Evolutionary conservation across 1,284 basidiomycete species (phyloP).

Genomic region (Pseudozyma pruni): DNA sequence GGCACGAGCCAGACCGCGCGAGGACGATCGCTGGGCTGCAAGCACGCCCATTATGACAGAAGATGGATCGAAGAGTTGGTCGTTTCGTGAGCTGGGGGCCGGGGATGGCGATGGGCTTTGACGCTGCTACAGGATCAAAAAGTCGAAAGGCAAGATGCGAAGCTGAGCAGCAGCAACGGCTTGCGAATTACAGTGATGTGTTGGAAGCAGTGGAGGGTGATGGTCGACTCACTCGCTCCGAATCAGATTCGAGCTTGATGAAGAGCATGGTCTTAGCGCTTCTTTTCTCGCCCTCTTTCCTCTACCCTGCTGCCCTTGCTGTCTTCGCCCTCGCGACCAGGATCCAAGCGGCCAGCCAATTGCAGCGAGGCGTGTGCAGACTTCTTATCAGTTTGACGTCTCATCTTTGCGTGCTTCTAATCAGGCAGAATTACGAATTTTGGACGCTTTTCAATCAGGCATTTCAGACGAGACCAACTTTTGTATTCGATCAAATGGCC

Average conservation of each 20-base stretch:
- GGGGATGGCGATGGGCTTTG: conserved; percentile 1
- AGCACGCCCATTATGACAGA: conserved; percentile 34
- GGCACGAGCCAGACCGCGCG: conserved; percentile 39
- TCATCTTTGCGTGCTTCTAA: conserved; percentile 5
- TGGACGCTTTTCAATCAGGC: neutral
- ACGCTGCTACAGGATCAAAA: no score
- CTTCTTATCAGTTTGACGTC: conserved; percentile 34
- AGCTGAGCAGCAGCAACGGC: no score
- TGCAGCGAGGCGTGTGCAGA: neutral
- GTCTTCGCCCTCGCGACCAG: conserved; percentile 21
- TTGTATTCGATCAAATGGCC: no score
- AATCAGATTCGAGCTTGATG: neutral
- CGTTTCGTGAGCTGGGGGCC: neutral
- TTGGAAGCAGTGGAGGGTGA: neutral
- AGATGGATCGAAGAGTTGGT: neutral
- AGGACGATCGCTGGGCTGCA: conserved; percentile 40
- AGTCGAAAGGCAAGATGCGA: no score
- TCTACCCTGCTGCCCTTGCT: conserved; percentile 3
- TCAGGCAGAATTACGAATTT: neutral
- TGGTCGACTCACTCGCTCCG: conserved; percentile 1
- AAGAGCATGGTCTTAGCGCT: no score
- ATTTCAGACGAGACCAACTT: conserved; percentile 12
- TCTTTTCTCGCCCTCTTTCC: neutral
- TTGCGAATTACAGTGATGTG: no score
- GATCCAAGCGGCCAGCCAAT: conserved; percentile 9